These are phyloP conservation scores for Discostella stelligeroides DNA, from an alignment of 108 stramenopile genomes.

Conservation along the genomic window DNA sequence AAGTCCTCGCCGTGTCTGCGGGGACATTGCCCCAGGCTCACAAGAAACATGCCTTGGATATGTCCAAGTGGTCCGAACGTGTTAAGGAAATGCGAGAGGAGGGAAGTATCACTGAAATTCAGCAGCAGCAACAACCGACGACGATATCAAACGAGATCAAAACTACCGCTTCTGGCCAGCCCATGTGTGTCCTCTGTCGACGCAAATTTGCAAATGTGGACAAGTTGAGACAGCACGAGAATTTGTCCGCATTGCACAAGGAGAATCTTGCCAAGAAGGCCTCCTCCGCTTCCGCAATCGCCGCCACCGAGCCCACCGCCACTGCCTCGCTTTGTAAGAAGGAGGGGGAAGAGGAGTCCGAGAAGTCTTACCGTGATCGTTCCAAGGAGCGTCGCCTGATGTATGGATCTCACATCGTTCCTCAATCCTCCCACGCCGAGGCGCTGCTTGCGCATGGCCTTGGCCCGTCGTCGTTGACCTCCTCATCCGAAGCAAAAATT, in stretches of 20 bases:
- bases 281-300: not conserved
- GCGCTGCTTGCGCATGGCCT: conserved; percentile 32
- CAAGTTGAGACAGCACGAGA: conserved; percentile 74
- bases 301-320: too few relatives aligned
- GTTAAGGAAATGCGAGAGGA: conserved; percentile 54
- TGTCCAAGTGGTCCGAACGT: conserved; percentile 77
- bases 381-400: conserved; percentile 53
- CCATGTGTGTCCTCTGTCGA: conserved; percentile 74
- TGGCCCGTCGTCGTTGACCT: conserved; percentile 8
- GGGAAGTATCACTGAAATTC: not conserved
- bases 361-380: conserved; percentile 39
- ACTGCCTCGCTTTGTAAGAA: conserved; percentile 6
- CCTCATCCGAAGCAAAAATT: not conserved
- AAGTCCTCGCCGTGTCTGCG: not conserved
- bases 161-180: conserved; percentile 66
- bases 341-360: conserved; percentile 9
- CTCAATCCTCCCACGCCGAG: conserved; percentile 32
- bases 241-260: conserved; percentile 74
- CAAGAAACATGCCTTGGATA: conserved; percentile 64
- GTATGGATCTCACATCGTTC: conserved; percentile 26
- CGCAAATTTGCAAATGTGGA: conserved; percentile 75
- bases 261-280: conserved; percentile 64
- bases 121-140: not conserved
- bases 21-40: conserved; percentile 36
- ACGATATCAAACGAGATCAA: conserved; percentile 25